Evolutionary conservation across 2,329 filamentous ascomycete genomes (phyloP).

Genomic region (Sporothrix brunneoviolacea): DNA sequence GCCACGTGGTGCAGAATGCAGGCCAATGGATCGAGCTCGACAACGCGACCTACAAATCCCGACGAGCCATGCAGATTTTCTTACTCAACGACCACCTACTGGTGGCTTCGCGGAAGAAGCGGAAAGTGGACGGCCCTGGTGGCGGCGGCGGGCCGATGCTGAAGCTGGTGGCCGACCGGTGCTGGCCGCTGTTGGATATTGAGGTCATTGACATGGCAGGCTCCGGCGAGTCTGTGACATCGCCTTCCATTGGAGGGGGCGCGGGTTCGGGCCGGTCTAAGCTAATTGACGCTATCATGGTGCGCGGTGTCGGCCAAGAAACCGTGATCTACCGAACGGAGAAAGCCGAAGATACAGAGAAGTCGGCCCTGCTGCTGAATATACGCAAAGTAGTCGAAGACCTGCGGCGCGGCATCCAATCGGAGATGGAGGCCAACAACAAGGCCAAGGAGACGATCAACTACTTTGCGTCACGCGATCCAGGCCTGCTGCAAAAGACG

Average conservation of each 20-base stretch:
- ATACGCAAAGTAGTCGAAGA: conserved; percentile 92
- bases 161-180: conserved; percentile 87
- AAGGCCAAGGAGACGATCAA: conserved; percentile 79
- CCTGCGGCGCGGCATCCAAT: conserved; percentile 74
- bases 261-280: conserved; percentile 45
- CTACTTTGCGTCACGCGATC: conserved; percentile 74
- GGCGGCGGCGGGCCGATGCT: conserved; percentile 46
- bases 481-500: conserved; percentile 68
- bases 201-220: conserved; percentile 83
- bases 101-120: conserved; percentile 87
- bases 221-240: conserved; percentile 47
- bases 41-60: conserved; percentile 92
- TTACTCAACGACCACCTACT: conserved; percentile 91
- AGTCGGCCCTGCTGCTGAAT: conserved; percentile 73
- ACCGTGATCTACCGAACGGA: conserved; percentile 93
- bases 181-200: conserved; percentile 89
- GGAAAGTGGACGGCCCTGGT: conserved; percentile 63
- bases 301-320: conserved; percentile 77
- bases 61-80: conserved; percentile 83
- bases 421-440: conserved; percentile 80
- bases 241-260: conserved; percentile 14
- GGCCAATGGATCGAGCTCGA: conserved; percentile 94
- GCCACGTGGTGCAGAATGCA: conserved; percentile 90
- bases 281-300: conserved; percentile 80
- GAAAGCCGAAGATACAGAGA: conserved; percentile 70